These are phyloP conservation scores for Sphagnum tenellum DNA, from an alignment of 225 moss, liverwort and hornwort genomes.

Conservation along the genomic window DNA sequence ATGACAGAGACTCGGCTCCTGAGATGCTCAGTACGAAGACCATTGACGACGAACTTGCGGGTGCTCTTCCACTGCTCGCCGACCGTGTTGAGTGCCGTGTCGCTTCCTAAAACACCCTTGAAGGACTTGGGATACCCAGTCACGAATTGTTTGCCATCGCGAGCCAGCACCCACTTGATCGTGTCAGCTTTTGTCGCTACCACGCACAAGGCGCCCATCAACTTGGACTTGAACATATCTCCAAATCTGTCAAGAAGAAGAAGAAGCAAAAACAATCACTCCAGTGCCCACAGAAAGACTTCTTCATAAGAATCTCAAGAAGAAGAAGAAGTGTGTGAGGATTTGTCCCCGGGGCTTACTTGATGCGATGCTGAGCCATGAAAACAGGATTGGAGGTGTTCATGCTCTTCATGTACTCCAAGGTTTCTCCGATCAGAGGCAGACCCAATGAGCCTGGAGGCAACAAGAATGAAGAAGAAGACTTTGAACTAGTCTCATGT, in stretches of 20 bases:
- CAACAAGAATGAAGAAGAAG: not conserved
- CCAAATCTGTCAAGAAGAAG: slow-evolving; percentile 10
- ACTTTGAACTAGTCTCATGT: no score
- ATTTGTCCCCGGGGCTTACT: not conserved
- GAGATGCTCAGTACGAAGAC: slow-evolving; percentile 11
- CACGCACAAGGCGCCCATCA: slow-evolving; percentile 19
- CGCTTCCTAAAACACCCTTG: slow-evolving; percentile 17
- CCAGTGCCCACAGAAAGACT: not conserved
- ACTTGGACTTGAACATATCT: slow-evolving; percentile 23
- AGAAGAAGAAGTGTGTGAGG: not conserved
- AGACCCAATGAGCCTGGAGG: slow-evolving; percentile 15
- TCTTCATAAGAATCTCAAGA: not conserved
- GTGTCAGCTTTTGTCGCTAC: slow-evolving; percentile 14
- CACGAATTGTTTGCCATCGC: slow-evolving; percentile 19
- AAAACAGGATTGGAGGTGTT: slow-evolving; percentile 14
- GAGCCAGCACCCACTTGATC: slow-evolving; percentile 19
- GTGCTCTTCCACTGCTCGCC: slow-evolving; percentile 29
- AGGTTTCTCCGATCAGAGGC: slow-evolving; percentile 19
- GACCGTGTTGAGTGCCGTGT: slow-evolving; percentile 15
- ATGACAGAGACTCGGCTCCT: slow-evolving; percentile 11
- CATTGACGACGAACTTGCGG: slow-evolving; percentile 12
- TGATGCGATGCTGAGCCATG: slow-evolving; percentile 16
- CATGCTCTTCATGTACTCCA: slow-evolving; percentile 21
- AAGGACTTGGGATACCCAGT: slow-evolving; percentile 19
- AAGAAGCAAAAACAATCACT: no score